A percentile compares a stretch with the other conserved stretches of the same genome.
phyloP scores from a whole-genome alignment of 495 filamentous ascomycete genomes.

The Aspergillus funiculosus region DNA sequence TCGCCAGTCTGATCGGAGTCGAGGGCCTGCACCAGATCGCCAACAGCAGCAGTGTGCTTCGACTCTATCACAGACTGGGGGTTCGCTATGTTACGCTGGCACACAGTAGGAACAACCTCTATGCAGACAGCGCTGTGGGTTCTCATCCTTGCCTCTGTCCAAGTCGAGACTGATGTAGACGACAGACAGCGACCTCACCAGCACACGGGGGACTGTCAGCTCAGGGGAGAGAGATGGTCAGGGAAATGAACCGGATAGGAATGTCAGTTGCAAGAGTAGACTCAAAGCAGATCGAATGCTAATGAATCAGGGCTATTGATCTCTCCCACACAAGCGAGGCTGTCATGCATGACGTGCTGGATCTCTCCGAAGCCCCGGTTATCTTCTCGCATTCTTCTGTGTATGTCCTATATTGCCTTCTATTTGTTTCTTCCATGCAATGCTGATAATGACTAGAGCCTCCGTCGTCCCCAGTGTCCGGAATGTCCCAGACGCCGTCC shows the following conservation, averaged over 20 bases:
- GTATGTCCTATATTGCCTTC: background rate
- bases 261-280: background rate
- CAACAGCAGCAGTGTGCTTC: conserved; percentile 26
- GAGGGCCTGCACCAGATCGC: conserved; percentile 28
- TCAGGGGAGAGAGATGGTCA: background rate
- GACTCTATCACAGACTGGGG: conserved; percentile 31
- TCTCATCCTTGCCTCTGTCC: background rate
- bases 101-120: conserved; percentile 34
- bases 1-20: conserved; percentile 25
- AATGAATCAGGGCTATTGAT: background rate
- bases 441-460: background rate
- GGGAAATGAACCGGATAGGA: background rate
- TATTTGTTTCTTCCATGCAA: background rate
- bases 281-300: background rate
- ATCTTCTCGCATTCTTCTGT: background rate
- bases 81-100: conserved; percentile 34
- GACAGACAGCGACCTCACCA: background rate
- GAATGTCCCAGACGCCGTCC: background rate
- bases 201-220: background rate
- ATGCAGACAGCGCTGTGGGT: conserved; percentile 11
- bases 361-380: background rate
- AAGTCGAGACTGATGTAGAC: background rate
- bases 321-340: background rate
- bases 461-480: background rate
- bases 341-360: background rate